phyloP scores from a whole-genome alignment of 495 filamentous ascomycete genomes.

The Cercophora scortea region DNA sequence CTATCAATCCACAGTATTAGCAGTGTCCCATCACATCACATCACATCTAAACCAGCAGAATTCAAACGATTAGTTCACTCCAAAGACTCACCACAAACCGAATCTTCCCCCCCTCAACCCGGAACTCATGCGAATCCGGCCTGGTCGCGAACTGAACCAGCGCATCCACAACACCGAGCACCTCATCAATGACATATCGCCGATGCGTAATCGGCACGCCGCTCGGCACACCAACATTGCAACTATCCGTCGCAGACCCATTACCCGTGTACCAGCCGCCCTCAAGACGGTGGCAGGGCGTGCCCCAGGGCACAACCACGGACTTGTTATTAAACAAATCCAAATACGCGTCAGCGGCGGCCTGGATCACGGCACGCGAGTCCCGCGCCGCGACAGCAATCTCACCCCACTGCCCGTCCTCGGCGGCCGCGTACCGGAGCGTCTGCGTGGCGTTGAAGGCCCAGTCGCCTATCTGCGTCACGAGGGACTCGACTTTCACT shows the following conservation, averaged over 20 bases:
- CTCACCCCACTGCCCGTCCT: conserved; percentile 28
- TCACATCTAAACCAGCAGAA: too few species aligned
- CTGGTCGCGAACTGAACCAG: conserved; percentile 29
- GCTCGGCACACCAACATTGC: conserved; percentile 24
- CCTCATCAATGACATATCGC: conserved; percentile 31
- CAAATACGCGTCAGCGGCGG: conserved; percentile 37
- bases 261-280: conserved; percentile 30
- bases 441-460: conserved; percentile 46
- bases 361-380: conserved; percentile 35
- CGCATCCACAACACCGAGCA: conserved; percentile 34
- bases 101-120: conserved; percentile 21
- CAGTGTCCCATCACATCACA: too few species aligned
- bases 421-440: conserved; percentile 30
- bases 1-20: too few species aligned
- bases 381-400: conserved; percentile 38
- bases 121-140: conserved; percentile 28
- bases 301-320: conserved; percentile 30
- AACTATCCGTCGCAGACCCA: conserved; percentile 17
- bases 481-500: conserved; percentile 34
- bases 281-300: conserved; percentile 36
- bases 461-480: conserved; percentile 38
- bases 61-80: too few species aligned
- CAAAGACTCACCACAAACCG: conserved; percentile 3
- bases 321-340: conserved; percentile 25
- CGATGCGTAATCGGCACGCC: conserved; percentile 13